Evolutionary conservation across 2,329 filamentous ascomycete species (phyloP).

Genomic region (Trichoderma koningii): DNA sequence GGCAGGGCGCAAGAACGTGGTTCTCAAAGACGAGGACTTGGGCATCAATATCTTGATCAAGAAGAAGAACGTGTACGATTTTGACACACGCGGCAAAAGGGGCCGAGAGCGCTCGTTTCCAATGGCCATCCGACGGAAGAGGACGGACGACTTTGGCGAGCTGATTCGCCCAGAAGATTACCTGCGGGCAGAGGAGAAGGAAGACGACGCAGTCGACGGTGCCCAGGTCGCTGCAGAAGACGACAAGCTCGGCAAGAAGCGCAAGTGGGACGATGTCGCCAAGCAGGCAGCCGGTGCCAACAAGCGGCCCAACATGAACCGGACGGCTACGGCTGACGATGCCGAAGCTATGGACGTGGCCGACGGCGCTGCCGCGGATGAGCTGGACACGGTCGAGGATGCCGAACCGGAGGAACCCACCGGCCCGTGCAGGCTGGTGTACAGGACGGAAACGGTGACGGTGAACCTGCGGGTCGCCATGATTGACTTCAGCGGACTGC

Average conservation of each 20-base stretch:
- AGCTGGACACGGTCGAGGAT: slow-evolving; percentile 61
- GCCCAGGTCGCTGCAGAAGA: slow-evolving; percentile 47
- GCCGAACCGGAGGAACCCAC: slow-evolving; percentile 51
- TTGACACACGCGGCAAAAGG: slow-evolving; percentile 86
- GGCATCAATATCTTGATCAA: slow-evolving; percentile 89
- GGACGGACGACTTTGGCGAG: slow-evolving; percentile 90
- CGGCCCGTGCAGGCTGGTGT: slow-evolving; percentile 75
- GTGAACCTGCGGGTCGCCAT: slow-evolving; percentile 78
- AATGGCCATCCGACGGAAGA: slow-evolving; percentile 74
- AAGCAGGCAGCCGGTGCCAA: slow-evolving; percentile 45
- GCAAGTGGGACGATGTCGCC: slow-evolving; percentile 81
- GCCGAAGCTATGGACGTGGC: slow-evolving; percentile 43
- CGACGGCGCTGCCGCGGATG: slow-evolving; percentile 51
- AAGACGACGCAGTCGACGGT: slow-evolving; percentile 66
- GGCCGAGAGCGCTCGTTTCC: slow-evolving; percentile 93
- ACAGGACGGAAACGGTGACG: slow-evolving; percentile 63
- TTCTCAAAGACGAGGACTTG: slow-evolving; percentile 83
- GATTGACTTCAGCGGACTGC: slow-evolving; percentile 88
- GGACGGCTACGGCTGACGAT: slow-evolving; percentile 49
- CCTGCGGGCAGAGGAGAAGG: slow-evolving; percentile 86
- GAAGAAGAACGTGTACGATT: slow-evolving; percentile 89
- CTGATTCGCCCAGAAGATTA: slow-evolving; percentile 93
- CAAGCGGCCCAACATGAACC: slow-evolving; percentile 60
- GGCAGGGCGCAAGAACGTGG: slow-evolving; percentile 80
- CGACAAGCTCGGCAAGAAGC: slow-evolving; percentile 80